Percentiles rank a stretch among this genome's conserved stretches.
These are phyloP conservation scores for Aspergillus intermedius DNA, from an alignment of 2,329 filamentous ascomycete genomes.

Conservation along the genomic window DNA sequence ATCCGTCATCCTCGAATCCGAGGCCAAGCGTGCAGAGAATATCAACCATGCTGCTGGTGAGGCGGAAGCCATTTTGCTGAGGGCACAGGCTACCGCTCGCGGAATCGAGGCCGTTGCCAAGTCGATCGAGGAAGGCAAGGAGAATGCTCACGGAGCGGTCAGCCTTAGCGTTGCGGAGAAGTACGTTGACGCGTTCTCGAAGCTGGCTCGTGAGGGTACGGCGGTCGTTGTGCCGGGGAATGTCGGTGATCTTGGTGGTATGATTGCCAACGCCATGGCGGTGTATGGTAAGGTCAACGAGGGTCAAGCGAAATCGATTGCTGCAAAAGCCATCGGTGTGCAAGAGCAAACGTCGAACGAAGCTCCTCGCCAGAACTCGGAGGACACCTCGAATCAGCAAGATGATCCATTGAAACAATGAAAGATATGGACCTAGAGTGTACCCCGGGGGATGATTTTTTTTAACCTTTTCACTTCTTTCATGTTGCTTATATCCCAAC, in stretches of 20 bases:
- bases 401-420: no score
- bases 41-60: conserved; percentile 98
- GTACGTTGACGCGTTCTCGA: conserved; percentile 91
- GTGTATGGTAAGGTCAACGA: conserved; percentile 92
- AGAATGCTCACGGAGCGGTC: conserved; percentile 73
- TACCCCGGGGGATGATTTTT: no score
- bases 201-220: conserved; percentile 90
- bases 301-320: conserved; percentile 63
- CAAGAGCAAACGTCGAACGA: conserved; percentile 7
- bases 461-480: no score
- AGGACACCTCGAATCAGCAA: no score
- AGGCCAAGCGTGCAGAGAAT: conserved; percentile 91
- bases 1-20: conserved; percentile 93
- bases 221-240: conserved; percentile 94
- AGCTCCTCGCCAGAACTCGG: no score
- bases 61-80: conserved; percentile 83
- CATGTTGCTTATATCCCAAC: no score
- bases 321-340: conserved; percentile 30
- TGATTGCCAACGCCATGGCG: conserved; percentile 93
- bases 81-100: conserved; percentile 74
- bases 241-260: conserved; percentile 88
- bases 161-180: conserved; percentile 90
- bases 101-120: conserved; percentile 82
- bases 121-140: conserved; percentile 65
- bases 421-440: no score